A percentile compares a stretch with the other conserved stretches of the same genome.
phyloP scores from a whole-genome alignment of 2,329 filamentous ascomycete species.

The Talaromyces sp. region DNA sequence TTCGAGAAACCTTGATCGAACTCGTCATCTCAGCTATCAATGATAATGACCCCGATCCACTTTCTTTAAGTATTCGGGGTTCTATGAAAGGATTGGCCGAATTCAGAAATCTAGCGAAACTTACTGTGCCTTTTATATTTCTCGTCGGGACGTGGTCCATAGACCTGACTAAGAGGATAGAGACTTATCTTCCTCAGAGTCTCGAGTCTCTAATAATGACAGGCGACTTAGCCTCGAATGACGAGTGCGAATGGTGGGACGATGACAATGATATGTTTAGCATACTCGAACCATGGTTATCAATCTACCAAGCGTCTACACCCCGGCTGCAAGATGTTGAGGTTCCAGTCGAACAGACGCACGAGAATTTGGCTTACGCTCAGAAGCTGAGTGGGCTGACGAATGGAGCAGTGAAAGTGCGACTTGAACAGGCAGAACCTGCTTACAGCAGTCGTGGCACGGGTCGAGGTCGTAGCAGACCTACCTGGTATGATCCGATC shows the following conservation, averaged over 20 bases:
- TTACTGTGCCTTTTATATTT: neutral
- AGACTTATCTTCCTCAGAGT: neutral
- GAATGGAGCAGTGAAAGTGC: too few relatives aligned
- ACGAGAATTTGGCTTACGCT: too few relatives aligned
- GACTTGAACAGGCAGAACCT: too few relatives aligned
- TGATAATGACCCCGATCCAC: neutral
- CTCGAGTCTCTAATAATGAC: neutral
- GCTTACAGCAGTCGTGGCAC: too few relatives aligned
- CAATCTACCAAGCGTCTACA: neutral
- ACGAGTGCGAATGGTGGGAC: neutral
- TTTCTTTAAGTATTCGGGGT: neutral
- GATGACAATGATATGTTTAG: neutral
- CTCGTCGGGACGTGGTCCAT: neutral
- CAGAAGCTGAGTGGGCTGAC: too few relatives aligned
- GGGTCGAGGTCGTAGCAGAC: too few relatives aligned
- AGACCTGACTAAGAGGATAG: neutral
- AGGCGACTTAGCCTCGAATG: neutral
- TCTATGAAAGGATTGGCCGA: neutral
- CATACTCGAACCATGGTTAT: neutral
- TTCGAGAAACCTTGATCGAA: too few relatives aligned
- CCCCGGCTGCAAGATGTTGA: neutral
- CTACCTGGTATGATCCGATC: too few relatives aligned
- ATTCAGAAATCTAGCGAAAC: neutral
- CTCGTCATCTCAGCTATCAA: neutral
- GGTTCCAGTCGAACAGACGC: neutral